Base-by-base conservation (phyloP, 495 filamentous ascomycete genomes). In the Aspergillus olivimuriae region DNA sequence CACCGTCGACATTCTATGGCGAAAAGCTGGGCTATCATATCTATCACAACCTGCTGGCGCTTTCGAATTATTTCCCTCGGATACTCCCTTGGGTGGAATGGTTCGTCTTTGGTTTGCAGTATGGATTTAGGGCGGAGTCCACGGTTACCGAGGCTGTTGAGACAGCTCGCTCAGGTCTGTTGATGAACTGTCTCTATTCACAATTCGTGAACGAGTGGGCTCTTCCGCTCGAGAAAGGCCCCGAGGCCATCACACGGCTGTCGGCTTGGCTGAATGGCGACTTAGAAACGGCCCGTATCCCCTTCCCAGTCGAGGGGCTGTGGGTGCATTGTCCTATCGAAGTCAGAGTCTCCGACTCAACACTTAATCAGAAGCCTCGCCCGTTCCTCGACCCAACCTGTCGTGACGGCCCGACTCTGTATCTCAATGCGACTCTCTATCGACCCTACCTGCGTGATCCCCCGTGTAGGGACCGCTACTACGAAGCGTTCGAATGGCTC, bases 161-260 rank as follows among this genome's bases (percentile, higher is more conserved):
- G 65, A 80, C 82, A 15, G 81, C 81, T 28, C 80, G 86, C 16
- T 60, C 81, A 39, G 94, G 89, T 7, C 73, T 98, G 44, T 70
- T 95, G 34, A 89, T 98, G 86, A 90, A 98, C 63, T 98, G 92
- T 60, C 76, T 96, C 14, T 98, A 94, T 66, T 89, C 83, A 16
- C 92, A 98, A 60, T 94, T 88, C 53, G 92, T 98, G 34, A 95
- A 98, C 59, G 92, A 98, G 59, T 98, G 92, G 92, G 90, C 91
- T 4, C 76, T 98, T 37, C 92, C 92, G 5, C 67, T 98, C n/a
- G 65, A 79, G 50, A 82, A 85, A 47, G 92, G 94, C 0, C 92
- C 92, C 14, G 91, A 95, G 61, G 88, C 90, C 2, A 81, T 98
- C 21, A 75, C 65, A 20, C 83, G 92, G 19, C 74, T 98, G 15